Conservation (phyloP, 345 rosid species). For the Lepidium sativum region DNA sequence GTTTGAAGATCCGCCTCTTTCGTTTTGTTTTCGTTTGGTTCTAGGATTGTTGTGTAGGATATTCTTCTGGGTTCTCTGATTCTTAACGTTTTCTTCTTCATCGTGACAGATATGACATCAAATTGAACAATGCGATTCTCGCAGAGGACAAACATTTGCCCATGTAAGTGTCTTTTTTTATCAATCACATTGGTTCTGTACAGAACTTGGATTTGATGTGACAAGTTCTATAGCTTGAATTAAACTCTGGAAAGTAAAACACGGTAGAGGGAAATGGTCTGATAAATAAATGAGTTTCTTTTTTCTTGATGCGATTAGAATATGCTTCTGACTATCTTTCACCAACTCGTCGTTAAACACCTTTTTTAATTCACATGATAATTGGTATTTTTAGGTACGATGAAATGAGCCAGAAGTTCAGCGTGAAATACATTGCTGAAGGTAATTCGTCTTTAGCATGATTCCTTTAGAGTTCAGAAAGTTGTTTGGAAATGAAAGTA, state of each 20-base stretch:
- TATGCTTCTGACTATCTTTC: not conserved
- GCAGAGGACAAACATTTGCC: too few relatives aligned
- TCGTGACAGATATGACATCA: too few relatives aligned
- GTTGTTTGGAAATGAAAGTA: not conserved
- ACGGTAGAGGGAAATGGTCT: not conserved
- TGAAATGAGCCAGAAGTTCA: slow-evolving; percentile 26
- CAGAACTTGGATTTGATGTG: not conserved
- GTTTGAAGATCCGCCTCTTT: too few relatives aligned
- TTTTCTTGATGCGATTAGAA: not conserved
- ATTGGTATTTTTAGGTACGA: slow-evolving; percentile 19
- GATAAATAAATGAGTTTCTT: not conserved
- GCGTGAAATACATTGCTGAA: slow-evolving; percentile 33
- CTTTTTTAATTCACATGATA: not conserved
- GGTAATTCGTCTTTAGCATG: slow-evolving; percentile 5
- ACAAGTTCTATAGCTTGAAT: not conserved
- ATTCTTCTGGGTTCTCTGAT: too few relatives aligned
- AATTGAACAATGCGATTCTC: too few relatives aligned
- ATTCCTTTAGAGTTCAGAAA: not conserved
- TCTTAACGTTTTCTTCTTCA: too few relatives aligned
- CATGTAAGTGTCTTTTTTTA: too few relatives aligned
- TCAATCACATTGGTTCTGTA: too few relatives aligned
- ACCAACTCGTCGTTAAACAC: not conserved
- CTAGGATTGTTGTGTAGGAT: too few relatives aligned
- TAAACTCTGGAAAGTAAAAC: too few relatives aligned
- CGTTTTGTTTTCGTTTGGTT: too few relatives aligned